phyloP scores from a whole-genome alignment of 768 basidiomycete genomes.

The Boletus reticuloceps region DNA sequence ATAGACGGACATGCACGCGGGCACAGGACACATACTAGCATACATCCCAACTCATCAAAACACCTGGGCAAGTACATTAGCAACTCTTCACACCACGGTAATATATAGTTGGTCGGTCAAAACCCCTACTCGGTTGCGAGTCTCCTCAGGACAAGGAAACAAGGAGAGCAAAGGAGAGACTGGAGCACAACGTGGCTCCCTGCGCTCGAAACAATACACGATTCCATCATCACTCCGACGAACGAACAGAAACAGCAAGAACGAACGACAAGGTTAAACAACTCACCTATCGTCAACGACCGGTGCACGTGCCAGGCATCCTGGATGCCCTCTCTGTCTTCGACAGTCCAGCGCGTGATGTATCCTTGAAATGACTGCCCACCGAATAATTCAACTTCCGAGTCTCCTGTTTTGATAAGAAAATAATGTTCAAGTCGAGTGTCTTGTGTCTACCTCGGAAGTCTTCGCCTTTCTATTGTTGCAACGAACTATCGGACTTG shows the following conservation, averaged over 20 bases:
- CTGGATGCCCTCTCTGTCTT: conserved; percentile 57
- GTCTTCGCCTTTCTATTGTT: conserved; percentile 75
- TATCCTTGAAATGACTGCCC: conserved; percentile 89
- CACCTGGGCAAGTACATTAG: conserved; percentile 10
- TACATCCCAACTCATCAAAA: conserved; percentile 8
- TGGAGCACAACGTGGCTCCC: conserved; percentile 21
- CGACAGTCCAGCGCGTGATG: conserved; percentile 73
- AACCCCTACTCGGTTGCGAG: conserved; percentile 26
- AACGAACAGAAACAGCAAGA: background rate
- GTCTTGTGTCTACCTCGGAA: conserved; percentile 76
- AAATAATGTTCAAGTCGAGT: conserved; percentile 74
- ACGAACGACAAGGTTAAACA: background rate
- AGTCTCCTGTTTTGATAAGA: conserved; percentile 49
- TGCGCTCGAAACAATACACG: conserved; percentile 12
- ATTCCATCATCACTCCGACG: conserved; percentile 30
- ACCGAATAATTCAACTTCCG: conserved; percentile 36
- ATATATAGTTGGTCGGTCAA: conserved; percentile 17
- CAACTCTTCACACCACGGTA: background rate
- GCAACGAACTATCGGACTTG: conserved; percentile 87
- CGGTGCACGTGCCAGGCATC: conserved; percentile 46
- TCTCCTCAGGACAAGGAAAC: conserved; percentile 25
- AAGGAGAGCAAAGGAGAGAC: conserved; percentile 17
- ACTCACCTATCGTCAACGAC: conserved; percentile 6
- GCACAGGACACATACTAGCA: background rate
- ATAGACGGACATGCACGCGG: conserved; percentile 5